Conservation (phyloP, 805 yeast genomes). For the Hanseniaspora guilliermondii region DNA sequence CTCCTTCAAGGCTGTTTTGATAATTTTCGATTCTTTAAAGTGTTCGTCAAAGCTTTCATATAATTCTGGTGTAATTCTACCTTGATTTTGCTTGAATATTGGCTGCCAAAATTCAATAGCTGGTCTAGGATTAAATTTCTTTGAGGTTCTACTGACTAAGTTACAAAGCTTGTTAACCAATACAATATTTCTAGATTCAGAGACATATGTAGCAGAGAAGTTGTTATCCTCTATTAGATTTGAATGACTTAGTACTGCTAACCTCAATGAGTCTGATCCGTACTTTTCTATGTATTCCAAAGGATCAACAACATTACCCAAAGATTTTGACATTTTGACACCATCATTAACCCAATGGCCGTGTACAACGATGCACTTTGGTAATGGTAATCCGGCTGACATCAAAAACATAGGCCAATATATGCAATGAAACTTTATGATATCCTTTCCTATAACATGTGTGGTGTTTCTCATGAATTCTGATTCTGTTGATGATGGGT, state of each 20-base stretch:
- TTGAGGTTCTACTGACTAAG: constrained; percentile 56
- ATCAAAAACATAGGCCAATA: constrained; percentile 88
- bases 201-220: constrained; percentile 48
- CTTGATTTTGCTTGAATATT: constrained; percentile 19
- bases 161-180: constrained; percentile 78
- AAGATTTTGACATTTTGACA: constrained; percentile 81
- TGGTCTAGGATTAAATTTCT: constrained; percentile 45
- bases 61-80: background rate
- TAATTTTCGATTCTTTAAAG: constrained; percentile 18
- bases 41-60: constrained; percentile 8
- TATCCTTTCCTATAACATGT: constrained; percentile 87
- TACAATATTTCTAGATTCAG: constrained; percentile 39
- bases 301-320: constrained; percentile 93
- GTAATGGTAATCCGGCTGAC: constrained; percentile 66
- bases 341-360: constrained; percentile 91
- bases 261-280: constrained; percentile 63
- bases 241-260: constrained; percentile 65
- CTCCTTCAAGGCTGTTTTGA: constrained; percentile 12
- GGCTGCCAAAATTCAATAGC: constrained; percentile 26
- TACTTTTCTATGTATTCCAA: constrained; percentile 45
- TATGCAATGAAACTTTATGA: constrained; percentile 72
- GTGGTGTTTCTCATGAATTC: constrained; percentile 34
- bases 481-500: constrained; percentile 18
- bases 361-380: constrained; percentile 71
- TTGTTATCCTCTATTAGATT: constrained; percentile 68